A percentile compares a stretch with the other conserved stretches of the same genome.
Evolutionary conservation across 345 rosid genomes (phyloP).

Genomic region (Aquilaria malaccensis): DNA sequence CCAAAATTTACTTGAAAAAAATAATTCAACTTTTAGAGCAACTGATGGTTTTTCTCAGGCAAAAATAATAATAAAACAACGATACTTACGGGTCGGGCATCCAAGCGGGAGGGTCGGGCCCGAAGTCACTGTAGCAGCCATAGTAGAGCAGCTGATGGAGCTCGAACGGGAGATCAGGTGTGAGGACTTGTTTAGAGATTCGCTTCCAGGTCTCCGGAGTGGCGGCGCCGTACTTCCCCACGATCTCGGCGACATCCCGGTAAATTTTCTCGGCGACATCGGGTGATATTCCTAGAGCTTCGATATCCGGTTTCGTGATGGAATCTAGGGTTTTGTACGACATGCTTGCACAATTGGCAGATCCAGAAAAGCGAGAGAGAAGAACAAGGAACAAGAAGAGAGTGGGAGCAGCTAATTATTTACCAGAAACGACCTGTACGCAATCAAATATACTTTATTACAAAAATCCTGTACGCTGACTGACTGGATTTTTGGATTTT

Average conservation of each 20-base stretch:
- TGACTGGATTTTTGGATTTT: no score
- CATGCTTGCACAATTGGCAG: conserved; percentile 16
- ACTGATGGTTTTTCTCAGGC: no score
- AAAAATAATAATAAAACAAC: neutral
- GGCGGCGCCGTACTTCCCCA: conserved; percentile 25
- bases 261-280: conserved; percentile 32
- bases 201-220: conserved; percentile 50
- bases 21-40: neutral
- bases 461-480: no score
- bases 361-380: neutral
- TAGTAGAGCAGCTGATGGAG: conserved; percentile 85
- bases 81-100: conserved; percentile 61
- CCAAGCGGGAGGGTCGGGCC: conserved; percentile 94
- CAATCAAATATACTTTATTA: no score
- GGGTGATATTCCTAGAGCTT: conserved; percentile 47
- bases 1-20: neutral
- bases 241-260: conserved; percentile 33
- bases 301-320: conserved; percentile 46
- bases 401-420: neutral
- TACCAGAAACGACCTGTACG: neutral
- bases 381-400: neutral
- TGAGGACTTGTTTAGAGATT: conserved; percentile 46
- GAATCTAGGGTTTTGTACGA: conserved; percentile 40
- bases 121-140: conserved; percentile 73
- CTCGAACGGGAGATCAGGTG: conserved; percentile 72